These are phyloP conservation scores for Aspergillus ellipticus DNA, from an alignment of 495 filamentous ascomycete species.

Conservation along the genomic window DNA sequence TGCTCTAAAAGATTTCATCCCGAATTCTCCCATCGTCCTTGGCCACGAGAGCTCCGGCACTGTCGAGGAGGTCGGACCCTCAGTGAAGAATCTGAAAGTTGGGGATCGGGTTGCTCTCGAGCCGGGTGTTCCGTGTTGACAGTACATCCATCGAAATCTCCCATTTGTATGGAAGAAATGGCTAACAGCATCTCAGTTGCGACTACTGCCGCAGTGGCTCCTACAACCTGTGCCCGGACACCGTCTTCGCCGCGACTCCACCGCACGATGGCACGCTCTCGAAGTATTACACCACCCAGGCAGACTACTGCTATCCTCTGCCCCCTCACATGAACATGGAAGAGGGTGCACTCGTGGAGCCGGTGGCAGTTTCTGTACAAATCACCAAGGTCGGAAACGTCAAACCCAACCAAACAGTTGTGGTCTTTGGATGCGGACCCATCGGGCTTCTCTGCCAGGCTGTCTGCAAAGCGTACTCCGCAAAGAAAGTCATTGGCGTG, in stretches of 20 bases:
- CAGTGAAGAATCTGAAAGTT: constrained; percentile 50
- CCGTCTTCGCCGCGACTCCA: constrained; percentile 81
- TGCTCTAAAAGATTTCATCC: no score
- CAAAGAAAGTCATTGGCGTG: constrained; percentile 67
- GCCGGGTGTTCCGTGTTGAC: constrained; percentile 71
- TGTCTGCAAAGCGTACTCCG: constrained; percentile 69
- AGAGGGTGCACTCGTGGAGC: constrained; percentile 83
- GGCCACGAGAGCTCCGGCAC: constrained; percentile 67
- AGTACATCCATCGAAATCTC: no score
- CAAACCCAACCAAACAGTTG: constrained; percentile 66
- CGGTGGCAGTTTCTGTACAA: constrained; percentile 77
- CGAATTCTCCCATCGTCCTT: constrained; percentile 63
- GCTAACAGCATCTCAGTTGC: no score
- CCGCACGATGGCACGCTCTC: constrained; percentile 76
- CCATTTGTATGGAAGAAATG: no score
- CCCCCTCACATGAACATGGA: constrained; percentile 66
- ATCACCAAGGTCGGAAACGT: constrained; percentile 66
- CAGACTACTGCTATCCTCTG: constrained; percentile 80
- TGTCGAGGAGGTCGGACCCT: constrained; percentile 56
- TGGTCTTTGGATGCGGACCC: constrained; percentile 84
- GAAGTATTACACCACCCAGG: constrained; percentile 69
- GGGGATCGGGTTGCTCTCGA: constrained; percentile 77
- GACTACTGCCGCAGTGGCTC: constrained; percentile 37
- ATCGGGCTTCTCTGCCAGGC: constrained; percentile 80
- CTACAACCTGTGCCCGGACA: constrained; percentile 54